Percentiles rank a stretch among this genome's conserved stretches.
These are phyloP conservation scores for Russula lepida DNA, from an alignment of 768 basidiomycete species.

Conservation along the genomic window DNA sequence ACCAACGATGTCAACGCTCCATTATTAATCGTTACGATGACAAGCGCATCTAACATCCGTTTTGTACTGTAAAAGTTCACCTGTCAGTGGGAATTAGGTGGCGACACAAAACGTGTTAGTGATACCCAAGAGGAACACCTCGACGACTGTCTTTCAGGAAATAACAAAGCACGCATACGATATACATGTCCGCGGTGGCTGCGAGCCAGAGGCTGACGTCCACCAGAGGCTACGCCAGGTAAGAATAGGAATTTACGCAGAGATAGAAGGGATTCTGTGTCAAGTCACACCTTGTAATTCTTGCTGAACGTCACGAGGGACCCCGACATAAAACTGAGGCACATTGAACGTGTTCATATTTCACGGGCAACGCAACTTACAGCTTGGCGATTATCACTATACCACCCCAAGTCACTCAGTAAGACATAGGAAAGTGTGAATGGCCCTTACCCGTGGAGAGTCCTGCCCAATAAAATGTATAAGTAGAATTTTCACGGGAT, in stretches of 20 bases:
- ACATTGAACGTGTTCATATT: background rate
- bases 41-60: background rate
- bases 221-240: background rate
- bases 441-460: background rate
- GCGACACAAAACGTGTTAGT: background rate
- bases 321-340: background rate
- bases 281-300: background rate
- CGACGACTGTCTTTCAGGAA: background rate
- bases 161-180: slow-evolving; percentile 1
- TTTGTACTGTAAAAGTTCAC: background rate
- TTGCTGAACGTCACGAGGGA: background rate
- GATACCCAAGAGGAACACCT: background rate
- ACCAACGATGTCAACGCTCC: background rate
- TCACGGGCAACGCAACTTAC: background rate
- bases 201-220: background rate
- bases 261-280: background rate
- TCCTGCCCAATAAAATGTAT: background rate
- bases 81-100: background rate
- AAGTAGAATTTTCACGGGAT: background rate
- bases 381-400: background rate
- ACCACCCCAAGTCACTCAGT: background rate
- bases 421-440: no score
- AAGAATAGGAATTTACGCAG: background rate
- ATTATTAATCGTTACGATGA: background rate
- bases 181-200: background rate